A percentile compares a stretch with the other conserved stretches of the same genome.
These are phyloP conservation scores for Penicillium nordicum DNA, from an alignment of 2,329 filamentous ascomycete species.

Conservation along the genomic window DNA sequence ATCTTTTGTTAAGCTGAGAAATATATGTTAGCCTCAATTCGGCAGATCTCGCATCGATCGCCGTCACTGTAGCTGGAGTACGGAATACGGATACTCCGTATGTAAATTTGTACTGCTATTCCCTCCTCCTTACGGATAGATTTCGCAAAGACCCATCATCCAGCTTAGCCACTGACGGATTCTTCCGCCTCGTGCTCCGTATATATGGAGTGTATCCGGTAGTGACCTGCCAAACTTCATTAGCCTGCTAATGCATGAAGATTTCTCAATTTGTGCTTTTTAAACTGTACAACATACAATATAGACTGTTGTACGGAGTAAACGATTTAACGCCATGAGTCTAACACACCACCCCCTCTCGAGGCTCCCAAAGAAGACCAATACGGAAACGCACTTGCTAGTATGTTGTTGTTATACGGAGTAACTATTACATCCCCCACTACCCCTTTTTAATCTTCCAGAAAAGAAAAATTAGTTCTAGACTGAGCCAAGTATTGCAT, in stretches of 20 bases:
- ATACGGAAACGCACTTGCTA: too few species aligned
- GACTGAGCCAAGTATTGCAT: neutral
- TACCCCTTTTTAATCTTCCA: neutral
- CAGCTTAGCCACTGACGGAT: neutral
- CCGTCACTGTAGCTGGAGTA: too few species aligned
- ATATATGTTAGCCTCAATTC: too few species aligned
- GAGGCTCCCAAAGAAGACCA: neutral
- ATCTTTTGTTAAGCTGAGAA: too few species aligned
- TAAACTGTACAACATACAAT: too few species aligned
- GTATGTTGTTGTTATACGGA: too few species aligned
- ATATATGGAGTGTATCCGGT: neutral
- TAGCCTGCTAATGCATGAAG: neutral
- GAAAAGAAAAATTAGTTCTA: neutral
- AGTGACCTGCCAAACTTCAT: neutral
- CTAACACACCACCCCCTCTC: neutral
- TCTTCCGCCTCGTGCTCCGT: neutral
- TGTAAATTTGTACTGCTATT: neutral
- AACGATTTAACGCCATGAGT: neutral
- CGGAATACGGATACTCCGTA: neutral
- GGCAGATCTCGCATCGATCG: too few species aligned
- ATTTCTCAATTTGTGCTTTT: too few species aligned
- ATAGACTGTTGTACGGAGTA: too few species aligned
- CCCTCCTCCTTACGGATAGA: too few species aligned
- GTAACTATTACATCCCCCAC: neutral
- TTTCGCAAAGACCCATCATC: neutral